These are phyloP conservation scores for Calonectria honghensis DNA, from an alignment of 2,329 filamentous ascomycete species.

Conservation along the genomic window DNA sequence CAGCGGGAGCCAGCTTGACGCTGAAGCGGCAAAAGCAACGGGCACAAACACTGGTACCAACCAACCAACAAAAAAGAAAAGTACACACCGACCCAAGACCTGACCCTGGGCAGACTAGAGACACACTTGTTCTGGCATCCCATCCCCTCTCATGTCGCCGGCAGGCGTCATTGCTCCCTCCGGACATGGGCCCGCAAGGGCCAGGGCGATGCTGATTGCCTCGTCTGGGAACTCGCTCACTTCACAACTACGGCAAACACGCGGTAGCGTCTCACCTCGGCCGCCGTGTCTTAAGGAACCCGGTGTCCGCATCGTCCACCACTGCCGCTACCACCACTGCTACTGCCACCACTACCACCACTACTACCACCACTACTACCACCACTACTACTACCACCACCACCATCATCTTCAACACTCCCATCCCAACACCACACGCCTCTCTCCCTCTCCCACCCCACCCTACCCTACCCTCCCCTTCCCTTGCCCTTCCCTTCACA, in stretches of 20 bases:
- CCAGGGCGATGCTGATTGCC: slow-evolving; percentile 35
- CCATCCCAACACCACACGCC: slow-evolving; percentile 31
- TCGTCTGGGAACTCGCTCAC: slow-evolving; percentile 27
- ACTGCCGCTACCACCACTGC: slow-evolving; percentile 13
- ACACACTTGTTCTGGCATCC: slow-evolving; percentile 33
- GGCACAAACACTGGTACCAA: slow-evolving; percentile 6
- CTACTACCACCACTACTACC: slow-evolving; percentile 3
- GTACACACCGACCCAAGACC: slow-evolving; percentile 34
- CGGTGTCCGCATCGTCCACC: slow-evolving; percentile 34
- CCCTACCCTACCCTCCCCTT: slow-evolving; percentile 33
- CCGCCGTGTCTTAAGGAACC: slow-evolving; percentile 42
- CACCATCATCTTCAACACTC: slow-evolving; percentile 33
- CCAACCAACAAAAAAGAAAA: background rate
- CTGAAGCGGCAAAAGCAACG: slow-evolving; percentile 23
- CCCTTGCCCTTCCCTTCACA: slow-evolving; percentile 32
- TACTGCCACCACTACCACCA: slow-evolving; percentile 5
- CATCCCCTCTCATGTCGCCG: slow-evolving; percentile 35
- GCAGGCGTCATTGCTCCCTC: slow-evolving; percentile 40
- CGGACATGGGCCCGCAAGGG: slow-evolving; percentile 45
- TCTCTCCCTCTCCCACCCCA: slow-evolving; percentile 33
- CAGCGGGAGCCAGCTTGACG: slow-evolving; percentile 28
- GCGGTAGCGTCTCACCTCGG: slow-evolving; percentile 46
- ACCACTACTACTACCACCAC: slow-evolving; percentile 18
- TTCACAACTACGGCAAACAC: slow-evolving; percentile 28
- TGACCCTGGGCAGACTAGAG: slow-evolving; percentile 27